Evolutionary conservation across 345 rosid species (phyloP).

Genomic region (Murraya paniculata): DNA sequence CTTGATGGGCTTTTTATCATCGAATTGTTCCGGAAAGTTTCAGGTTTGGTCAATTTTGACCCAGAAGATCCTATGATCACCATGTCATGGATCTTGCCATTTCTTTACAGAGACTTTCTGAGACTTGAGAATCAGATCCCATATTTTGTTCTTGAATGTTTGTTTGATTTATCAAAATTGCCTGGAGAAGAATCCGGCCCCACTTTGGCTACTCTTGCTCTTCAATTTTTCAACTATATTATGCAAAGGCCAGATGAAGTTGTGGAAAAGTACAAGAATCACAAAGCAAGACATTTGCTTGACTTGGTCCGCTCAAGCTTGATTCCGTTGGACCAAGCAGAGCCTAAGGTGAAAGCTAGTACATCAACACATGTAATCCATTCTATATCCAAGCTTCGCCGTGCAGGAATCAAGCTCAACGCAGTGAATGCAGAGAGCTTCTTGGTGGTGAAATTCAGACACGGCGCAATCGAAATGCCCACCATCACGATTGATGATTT

Average conservation of each 20-base stretch:
- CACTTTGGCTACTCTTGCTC: constrained; percentile 42
- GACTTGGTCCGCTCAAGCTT: constrained; percentile 59
- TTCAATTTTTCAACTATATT: constrained; percentile 57
- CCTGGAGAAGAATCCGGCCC: constrained; percentile 26
- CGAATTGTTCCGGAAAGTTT: constrained; percentile 60
- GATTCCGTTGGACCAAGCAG: constrained; percentile 31
- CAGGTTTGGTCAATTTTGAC: constrained; percentile 35
- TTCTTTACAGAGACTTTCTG: constrained; percentile 62
- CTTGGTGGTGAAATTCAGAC: constrained; percentile 51
- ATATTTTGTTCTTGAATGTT: constrained; percentile 54
- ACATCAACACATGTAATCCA: constrained; percentile 46
- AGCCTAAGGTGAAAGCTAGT: background rate
- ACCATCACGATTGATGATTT: constrained; percentile 62
- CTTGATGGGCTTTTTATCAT: constrained; percentile 64
- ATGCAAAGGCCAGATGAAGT: constrained; percentile 39
- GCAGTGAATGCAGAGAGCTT: constrained; percentile 40
- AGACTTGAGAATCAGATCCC: constrained; percentile 66
- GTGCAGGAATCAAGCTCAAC: constrained; percentile 50
- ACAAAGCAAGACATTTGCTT: constrained; percentile 55
- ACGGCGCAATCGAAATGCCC: constrained; percentile 72
- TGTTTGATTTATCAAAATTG: constrained; percentile 45
- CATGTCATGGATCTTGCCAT: constrained; percentile 74
- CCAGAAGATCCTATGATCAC: constrained; percentile 61
- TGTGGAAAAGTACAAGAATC: constrained; percentile 26
- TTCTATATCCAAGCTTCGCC: constrained; percentile 64